Percentiles rank a stretch among this genome's conserved stretches.
Evolutionary conservation across 257 asterid genomes (phyloP).

Genomic region (Nyctanthes arbortristis): DNA sequence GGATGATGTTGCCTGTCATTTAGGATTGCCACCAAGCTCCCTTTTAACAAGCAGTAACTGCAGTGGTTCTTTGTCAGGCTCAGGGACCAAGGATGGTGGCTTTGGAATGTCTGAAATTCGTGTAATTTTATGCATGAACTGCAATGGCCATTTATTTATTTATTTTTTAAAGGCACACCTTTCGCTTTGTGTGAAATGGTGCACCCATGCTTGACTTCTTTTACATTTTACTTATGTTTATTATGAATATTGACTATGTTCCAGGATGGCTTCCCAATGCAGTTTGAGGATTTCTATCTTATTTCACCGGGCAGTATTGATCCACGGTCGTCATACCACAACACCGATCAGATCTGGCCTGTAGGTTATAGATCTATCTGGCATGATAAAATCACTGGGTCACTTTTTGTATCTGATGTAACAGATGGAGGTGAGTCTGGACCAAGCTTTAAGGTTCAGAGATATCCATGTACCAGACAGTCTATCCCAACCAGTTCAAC

Average conservation of each 20-base stretch:
- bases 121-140: slow-evolving; percentile 37
- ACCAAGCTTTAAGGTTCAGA: slow-evolving; percentile 67
- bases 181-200: not conserved
- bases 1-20: slow-evolving; percentile 76
- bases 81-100: slow-evolving; percentile 22
- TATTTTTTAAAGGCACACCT: not conserved
- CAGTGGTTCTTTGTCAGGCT: slow-evolving; percentile 33
- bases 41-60: slow-evolving; percentile 38
- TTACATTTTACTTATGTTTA: slow-evolving; percentile 10
- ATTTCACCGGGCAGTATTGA: slow-evolving; percentile 77
- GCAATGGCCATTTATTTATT: not conserved
- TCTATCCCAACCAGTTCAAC: slow-evolving; percentile 64
- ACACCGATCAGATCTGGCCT: slow-evolving; percentile 74
- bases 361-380: slow-evolving; percentile 89
- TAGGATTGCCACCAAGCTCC: slow-evolving; percentile 53
- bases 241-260: slow-evolving; percentile 22
- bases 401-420: slow-evolving; percentile 79
- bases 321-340: slow-evolving; percentile 76
- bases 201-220: not conserved
- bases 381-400: slow-evolving; percentile 93
- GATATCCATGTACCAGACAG: slow-evolving; percentile 79
- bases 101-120: slow-evolving; percentile 21
- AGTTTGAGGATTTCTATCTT: slow-evolving; percentile 82
- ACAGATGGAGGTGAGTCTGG: slow-evolving; percentile 89
- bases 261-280: slow-evolving; percentile 88